Percentiles rank a stretch among this genome's conserved stretches.
Conservation (phyloP, 768 basidiomycete genomes). For the Antrodiella citrinella region DNA sequence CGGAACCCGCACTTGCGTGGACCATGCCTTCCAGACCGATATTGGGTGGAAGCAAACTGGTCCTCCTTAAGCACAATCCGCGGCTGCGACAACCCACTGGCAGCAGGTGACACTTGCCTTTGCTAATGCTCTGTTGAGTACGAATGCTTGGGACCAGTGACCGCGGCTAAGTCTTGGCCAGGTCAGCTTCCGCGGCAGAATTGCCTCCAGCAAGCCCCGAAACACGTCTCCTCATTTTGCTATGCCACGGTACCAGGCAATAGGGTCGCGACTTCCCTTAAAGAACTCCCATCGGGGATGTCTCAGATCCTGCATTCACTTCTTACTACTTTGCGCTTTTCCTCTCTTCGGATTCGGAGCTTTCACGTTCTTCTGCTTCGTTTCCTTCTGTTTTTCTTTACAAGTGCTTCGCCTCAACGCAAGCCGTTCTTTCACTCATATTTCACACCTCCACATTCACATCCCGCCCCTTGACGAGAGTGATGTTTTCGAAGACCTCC, state of each 20-base stretch:
- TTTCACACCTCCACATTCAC: constrained; percentile 16
- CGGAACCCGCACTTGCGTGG: too few relatives aligned
- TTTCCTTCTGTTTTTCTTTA: constrained; percentile 9
- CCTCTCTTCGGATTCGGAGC: constrained; percentile 1
- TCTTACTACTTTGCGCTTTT: background rate
- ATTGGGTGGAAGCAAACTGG: too few relatives aligned
- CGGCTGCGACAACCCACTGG: too few relatives aligned
- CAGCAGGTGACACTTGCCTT: too few relatives aligned
- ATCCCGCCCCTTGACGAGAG: constrained; percentile 19
- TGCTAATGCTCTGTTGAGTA: too few relatives aligned
- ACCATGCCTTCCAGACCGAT: too few relatives aligned
- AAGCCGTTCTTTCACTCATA: constrained; percentile 19
- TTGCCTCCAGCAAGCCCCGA: background rate
- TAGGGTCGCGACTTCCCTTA: background rate
- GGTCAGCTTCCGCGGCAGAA: background rate
- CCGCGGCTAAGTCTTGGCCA: too few relatives aligned
- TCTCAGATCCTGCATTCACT: background rate
- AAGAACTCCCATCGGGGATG: too few relatives aligned
- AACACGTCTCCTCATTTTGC: background rate
- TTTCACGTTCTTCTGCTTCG: background rate
- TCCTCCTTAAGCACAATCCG: too few relatives aligned
- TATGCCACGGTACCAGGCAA: background rate
- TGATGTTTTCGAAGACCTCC: constrained; percentile 32
- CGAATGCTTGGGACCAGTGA: too few relatives aligned
- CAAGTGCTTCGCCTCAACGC: constrained; percentile 14